phyloP scores from a whole-genome alignment of 306 rosid genomes.

The Medicago ruthenica region DNA sequence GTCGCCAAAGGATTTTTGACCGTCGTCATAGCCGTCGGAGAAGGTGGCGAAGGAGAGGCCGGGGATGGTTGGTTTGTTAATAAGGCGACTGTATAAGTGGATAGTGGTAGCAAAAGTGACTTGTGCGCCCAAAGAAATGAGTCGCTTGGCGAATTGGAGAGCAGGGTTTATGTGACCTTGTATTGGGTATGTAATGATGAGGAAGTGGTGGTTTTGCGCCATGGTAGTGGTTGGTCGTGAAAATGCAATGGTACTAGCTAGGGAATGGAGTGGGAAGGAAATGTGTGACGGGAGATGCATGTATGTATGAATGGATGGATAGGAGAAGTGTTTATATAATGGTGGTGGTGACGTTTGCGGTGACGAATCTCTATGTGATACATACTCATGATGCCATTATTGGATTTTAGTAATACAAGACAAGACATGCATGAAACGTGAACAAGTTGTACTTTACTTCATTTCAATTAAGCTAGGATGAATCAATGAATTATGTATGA shows the following conservation, averaged over 20 bases:
- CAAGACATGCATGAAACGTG: no score
- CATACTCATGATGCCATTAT: not conserved
- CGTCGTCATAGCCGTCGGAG: conserved; percentile 61
- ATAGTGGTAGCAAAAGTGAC: conserved; percentile 50
- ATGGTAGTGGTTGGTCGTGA: not conserved
- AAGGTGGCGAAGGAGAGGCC: conserved; percentile 45
- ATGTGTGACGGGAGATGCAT: not conserved
- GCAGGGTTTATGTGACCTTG: conserved; percentile 66
- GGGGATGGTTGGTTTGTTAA: conserved; percentile 6
- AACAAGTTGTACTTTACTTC: no score
- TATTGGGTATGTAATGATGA: conserved; percentile 46
- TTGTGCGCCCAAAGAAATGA: conserved; percentile 36
- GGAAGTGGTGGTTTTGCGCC: conserved; percentile 45
- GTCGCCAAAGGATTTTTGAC: not conserved
- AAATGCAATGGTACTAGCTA: not conserved
- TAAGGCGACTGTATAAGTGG: conserved; percentile 39
- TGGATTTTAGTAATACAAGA: no score
- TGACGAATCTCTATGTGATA: conserved; percentile 10
- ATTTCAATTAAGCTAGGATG: no score
- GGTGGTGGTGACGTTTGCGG: conserved; percentile 12
- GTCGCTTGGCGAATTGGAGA: conserved; percentile 53
- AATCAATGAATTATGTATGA: no score
- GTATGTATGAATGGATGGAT: not conserved
- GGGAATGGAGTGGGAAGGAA: not conserved
- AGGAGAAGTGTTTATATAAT: not conserved